phyloP scores from a whole-genome alignment of 2,329 filamentous ascomycete genomes.

The Arthrobotrys musiformis region DNA sequence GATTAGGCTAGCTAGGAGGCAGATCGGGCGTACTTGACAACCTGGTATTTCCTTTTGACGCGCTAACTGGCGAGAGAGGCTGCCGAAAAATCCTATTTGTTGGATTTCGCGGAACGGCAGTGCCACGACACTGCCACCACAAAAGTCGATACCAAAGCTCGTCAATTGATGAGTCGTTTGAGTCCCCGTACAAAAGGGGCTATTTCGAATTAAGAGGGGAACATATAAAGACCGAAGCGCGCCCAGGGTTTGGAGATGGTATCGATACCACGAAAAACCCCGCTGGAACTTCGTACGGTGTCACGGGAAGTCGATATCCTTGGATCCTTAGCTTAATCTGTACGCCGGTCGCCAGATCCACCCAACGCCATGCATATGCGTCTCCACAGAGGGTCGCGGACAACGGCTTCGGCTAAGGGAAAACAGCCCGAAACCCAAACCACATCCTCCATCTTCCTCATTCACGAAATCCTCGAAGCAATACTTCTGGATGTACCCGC shows the following conservation, averaged over 20 bases:
- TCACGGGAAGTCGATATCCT: not conserved
- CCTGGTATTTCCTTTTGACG: not conserved
- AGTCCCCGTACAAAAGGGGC: not conserved
- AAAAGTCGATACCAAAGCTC: not conserved
- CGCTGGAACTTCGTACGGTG: not conserved
- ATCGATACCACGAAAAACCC: not conserved
- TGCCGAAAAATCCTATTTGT: not conserved
- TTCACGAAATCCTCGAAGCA: constrained; percentile 18
- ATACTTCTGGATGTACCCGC: constrained; percentile 25
- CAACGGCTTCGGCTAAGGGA: not conserved
- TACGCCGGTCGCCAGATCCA: not conserved
- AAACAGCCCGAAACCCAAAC: not conserved
- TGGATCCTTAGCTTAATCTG: not conserved
- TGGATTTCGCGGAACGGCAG: not conserved
- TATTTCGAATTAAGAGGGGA: not conserved
- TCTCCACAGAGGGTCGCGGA: not conserved
- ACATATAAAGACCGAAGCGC: not conserved
- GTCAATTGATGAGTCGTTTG: not conserved
- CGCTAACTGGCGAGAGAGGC: not conserved
- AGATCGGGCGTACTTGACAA: too few species aligned
- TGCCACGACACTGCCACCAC: not conserved
- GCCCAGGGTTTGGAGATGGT: not conserved
- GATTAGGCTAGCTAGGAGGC: too few species aligned
- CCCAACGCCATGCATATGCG: not conserved
- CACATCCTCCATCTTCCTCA: constrained; percentile 7